Conservation (phyloP, 2,329 filamentous ascomycete genomes). For the Neonectria sp. region DNA sequence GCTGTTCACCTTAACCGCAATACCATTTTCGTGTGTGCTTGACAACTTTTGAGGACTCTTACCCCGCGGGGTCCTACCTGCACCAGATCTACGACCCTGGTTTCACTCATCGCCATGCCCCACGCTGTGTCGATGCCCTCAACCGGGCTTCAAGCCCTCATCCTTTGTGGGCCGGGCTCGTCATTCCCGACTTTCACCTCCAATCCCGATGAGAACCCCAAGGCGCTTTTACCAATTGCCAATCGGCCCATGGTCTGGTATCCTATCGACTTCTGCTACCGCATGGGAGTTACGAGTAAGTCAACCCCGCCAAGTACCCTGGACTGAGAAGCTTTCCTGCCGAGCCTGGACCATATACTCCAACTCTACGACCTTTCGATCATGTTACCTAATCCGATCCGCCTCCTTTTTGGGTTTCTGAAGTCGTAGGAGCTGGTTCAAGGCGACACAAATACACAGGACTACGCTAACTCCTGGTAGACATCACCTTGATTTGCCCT, state of each 20-base stretch:
- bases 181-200: slow-evolving; percentile 88
- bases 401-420: neutral
- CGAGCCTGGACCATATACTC: neutral
- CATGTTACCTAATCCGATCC: neutral
- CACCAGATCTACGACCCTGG: slow-evolving; percentile 16
- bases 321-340: neutral
- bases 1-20: slow-evolving; percentile 1
- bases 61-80: slow-evolving; percentile 5
- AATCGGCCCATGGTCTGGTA: slow-evolving; percentile 94
- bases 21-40: neutral
- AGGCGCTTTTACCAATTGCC: slow-evolving; percentile 85
- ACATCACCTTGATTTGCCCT: slow-evolving; percentile 74
- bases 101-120: slow-evolving; percentile 69
- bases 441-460: neutral
- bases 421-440: neutral
- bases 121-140: slow-evolving; percentile 82
- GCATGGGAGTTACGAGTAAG: slow-evolving; percentile 82
- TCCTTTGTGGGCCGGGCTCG: slow-evolving; percentile 86
- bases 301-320: slow-evolving; percentile 30
- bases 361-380: no score
- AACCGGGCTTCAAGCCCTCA: slow-evolving; percentile 85
- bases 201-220: slow-evolving; percentile 84
- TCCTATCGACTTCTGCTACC: slow-evolving; percentile 87
- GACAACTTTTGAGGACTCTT: neutral
- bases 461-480: slow-evolving; percentile 56